Evolutionary conservation across 306 rosid species (phyloP), one percentile per base, ranked within the genome.

Genomic region (Prunus mume): DNA sequence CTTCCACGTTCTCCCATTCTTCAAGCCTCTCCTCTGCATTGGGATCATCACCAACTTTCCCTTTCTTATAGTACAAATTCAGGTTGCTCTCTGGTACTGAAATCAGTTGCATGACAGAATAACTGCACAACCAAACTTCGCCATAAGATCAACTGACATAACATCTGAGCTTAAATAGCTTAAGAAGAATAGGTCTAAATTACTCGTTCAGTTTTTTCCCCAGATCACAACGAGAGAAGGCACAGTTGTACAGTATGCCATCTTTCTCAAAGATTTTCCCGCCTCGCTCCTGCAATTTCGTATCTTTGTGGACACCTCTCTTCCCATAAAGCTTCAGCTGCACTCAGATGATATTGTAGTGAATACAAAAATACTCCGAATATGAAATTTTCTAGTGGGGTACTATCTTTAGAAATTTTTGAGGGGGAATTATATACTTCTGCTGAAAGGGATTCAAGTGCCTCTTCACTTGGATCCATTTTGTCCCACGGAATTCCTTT

Each of bases 311-410:
- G 27, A 92, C 88, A 54, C 92, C 91, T 74, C 93, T 89, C 83
- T 90, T 94, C 51, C 96, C 98, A 69, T 84, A 94, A 66, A 94
- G 84, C 90, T 89, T 92, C 50, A 90, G 89, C 98, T 94, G 93
- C 83, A 78, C 30, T 27, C 65, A 12, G n/a, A 74, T 18, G 25
- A 69, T 61, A 32, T 34, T 56, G 58, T 45, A 70, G 9, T 34
- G 71, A 20, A 32, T 5, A 56, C 6, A 18, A 12, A 10, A 17
- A 32, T 6, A 62, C 56, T 58, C 24, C 25, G 3, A 20, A 32
- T 13, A 27, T 52, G 54, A 55, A n/a, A 30, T 60, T 78, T 52
- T 72, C 65, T 56, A 38, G 43, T 41, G 1, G 22, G 5, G 18
- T 52, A 45, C 32, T 5, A 1, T 63, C 20, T 57, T 9, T 15